phyloP scores from a whole-genome alignment of 768 basidiomycete genomes.

The Boletus vermiculosoides region DNA sequence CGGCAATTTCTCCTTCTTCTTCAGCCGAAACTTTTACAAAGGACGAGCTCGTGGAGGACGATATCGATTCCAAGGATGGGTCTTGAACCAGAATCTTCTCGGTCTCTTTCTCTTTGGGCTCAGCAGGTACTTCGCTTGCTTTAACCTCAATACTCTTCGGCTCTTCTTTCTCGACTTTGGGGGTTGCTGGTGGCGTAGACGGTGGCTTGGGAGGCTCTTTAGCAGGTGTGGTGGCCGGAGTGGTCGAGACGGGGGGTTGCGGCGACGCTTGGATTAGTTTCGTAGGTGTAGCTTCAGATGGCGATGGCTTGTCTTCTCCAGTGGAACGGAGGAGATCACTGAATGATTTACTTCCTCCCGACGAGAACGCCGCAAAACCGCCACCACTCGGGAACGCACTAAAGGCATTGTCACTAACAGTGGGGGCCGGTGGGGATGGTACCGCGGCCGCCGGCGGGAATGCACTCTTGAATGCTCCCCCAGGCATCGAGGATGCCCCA shows the following conservation, averaged over 20 bases:
- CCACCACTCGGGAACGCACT: conserved; percentile 30
- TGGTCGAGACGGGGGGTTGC: conserved; percentile 11
- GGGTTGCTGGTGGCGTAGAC: background rate
- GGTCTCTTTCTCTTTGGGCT: conserved; percentile 9
- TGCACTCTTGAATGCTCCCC: conserved; percentile 17
- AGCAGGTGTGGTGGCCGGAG: conserved; percentile 10
- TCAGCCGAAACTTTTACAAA: conserved; percentile 44
- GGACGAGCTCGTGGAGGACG: conserved; percentile 44
- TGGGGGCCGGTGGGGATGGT: conserved; percentile 10
- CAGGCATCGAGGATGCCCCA: conserved; percentile 38
- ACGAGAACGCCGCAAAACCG: conserved; percentile 54
- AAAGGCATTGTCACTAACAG: conserved; percentile 25
- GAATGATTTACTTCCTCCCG: conserved; percentile 52
- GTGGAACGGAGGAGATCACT: conserved; percentile 54
- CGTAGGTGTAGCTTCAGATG: conserved; percentile 18
- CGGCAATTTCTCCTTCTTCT: conserved; percentile 25
- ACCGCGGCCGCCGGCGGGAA: conserved; percentile 14
- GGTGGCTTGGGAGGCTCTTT: conserved; percentile 10
- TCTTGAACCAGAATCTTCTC: conserved; percentile 8
- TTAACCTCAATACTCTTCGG: background rate
- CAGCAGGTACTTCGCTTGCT: background rate
- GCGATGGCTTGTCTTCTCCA: conserved; percentile 27
- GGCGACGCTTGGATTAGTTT: background rate
- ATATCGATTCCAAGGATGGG: conserved; percentile 35
- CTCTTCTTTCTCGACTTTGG: conserved; percentile 1